A percentile compares a stretch with the other conserved stretches of the same genome.
Evolutionary conservation across 306 rosid species (phyloP).

Genomic region (Ormosia emarginata): DNA sequence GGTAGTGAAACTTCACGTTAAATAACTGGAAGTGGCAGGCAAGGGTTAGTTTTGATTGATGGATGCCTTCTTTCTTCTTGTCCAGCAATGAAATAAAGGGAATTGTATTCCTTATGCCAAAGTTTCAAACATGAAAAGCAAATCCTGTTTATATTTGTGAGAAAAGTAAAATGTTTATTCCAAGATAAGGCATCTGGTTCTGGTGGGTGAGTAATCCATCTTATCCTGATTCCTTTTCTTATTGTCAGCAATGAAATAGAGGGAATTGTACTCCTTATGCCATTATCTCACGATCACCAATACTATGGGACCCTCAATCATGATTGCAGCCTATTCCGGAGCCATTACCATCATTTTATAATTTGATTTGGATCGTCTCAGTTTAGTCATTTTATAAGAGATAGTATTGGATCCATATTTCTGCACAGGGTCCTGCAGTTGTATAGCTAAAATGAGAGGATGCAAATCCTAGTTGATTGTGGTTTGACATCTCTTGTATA

Average conservation of each 20-base stretch:
- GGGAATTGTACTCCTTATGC: not conserved
- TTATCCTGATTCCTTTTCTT: not conserved
- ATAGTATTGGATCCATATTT: too few relatives aligned
- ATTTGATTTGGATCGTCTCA: not conserved
- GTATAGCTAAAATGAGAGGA: not conserved
- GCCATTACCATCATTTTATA: too few relatives aligned
- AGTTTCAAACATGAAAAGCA: not conserved
- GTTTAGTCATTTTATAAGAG: not conserved
- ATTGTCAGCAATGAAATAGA: not conserved
- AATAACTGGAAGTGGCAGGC: not conserved
- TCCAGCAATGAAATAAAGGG: not conserved
- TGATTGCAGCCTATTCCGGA: too few relatives aligned
- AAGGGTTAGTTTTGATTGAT: not conserved
- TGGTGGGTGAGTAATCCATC: not conserved
- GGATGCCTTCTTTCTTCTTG: not conserved
- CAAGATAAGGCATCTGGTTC: conserved; percentile 13
- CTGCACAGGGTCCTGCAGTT: too few relatives aligned
- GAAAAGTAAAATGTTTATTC: not conserved
- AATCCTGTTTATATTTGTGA: not conserved
- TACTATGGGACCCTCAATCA: not conserved
- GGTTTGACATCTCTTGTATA: conserved; percentile 25
- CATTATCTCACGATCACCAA: not conserved
- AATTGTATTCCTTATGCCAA: not conserved
- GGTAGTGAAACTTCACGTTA: not conserved
- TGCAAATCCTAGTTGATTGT: not conserved